Percentiles rank a stretch among this genome's conserved stretches.
Conservation (phyloP, 805 yeast species). For the Yarrowia bubula region DNA sequence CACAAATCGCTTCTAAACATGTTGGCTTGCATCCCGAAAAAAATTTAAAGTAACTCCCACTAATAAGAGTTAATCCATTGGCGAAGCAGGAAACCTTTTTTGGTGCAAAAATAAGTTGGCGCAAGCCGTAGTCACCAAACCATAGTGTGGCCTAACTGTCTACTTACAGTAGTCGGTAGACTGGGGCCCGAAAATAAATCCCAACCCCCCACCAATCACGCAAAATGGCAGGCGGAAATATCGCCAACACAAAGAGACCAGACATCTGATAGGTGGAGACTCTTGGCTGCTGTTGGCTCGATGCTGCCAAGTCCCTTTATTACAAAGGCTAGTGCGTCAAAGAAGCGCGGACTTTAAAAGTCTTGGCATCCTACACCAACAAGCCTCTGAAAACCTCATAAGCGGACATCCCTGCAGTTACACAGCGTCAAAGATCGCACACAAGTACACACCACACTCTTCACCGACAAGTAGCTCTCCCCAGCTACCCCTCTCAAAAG, state of each 20-base stretch:
- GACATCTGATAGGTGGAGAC: neutral
- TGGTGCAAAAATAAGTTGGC: constrained; percentile 14
- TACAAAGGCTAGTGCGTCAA: constrained; percentile 12
- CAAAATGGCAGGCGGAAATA: too few relatives aligned
- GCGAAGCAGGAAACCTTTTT: neutral
- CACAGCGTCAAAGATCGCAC: neutral
- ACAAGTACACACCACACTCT: neutral
- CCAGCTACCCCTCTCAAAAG: constrained; percentile 21
- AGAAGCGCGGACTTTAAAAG: constrained; percentile 20
- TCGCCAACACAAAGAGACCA: too few relatives aligned
- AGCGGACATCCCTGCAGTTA: neutral
- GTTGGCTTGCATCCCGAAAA: neutral
- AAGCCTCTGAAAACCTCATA: neutral
- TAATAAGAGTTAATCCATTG: constrained; percentile 3
- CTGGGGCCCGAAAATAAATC: neutral
- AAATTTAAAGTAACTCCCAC: neutral
- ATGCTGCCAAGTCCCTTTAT: neutral
- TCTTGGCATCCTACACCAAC: constrained; percentile 21
- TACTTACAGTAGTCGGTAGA: neutral
- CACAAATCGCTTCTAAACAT: neutral
- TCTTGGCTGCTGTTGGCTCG: constrained; percentile 6
- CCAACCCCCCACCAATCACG: too few relatives aligned
- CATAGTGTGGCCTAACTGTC: neutral
- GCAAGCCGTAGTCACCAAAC: constrained; percentile 10
- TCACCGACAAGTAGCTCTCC: neutral